phyloP scores from a whole-genome alignment of 371 early-diverging fungal genomes.

The Mortierella sp. region DNA sequence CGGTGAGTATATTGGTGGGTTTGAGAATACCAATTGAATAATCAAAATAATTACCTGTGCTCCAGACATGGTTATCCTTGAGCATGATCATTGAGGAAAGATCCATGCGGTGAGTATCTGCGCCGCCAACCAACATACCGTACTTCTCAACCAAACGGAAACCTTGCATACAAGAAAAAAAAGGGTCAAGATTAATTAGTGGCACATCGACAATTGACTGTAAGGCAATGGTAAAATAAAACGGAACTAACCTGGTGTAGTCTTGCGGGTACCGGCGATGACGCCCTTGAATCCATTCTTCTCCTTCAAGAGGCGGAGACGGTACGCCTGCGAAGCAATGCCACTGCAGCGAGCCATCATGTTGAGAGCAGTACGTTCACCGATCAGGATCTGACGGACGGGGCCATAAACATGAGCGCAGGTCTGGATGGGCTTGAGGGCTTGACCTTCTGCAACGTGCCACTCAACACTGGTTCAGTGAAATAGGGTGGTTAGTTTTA shows the following conservation, averaged over 20 bases:
- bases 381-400: conserved; percentile 89
- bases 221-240: not conserved
- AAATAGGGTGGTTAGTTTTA: not conserved
- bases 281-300: conserved; percentile 84
- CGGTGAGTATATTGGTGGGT: not conserved
- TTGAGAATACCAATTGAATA: not conserved
- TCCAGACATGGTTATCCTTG: conserved; percentile 99
- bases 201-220: not conserved
- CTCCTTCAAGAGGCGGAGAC: conserved; percentile 78
- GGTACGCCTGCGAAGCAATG: conserved; percentile 89
- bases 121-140: conserved; percentile 96
- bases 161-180: conserved; percentile 60
- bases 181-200: not conserved
- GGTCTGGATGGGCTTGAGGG: conserved; percentile 77
- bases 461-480: conserved; percentile 80
- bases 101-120: conserved; percentile 97
- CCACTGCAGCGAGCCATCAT: conserved; percentile 95
- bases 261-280: conserved; percentile 97
- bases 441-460: conserved; percentile 84
- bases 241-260: conserved; percentile 86
- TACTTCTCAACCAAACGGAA: conserved; percentile 98
- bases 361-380: conserved; percentile 96
- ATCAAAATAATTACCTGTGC: conserved; percentile 68
- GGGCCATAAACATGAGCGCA: conserved; percentile 90
- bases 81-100: conserved; percentile 98